A percentile compares a stretch with the other conserved stretches of the same genome.
Evolutionary conservation across 805 yeast genomes (phyloP).

Genomic region (Candida caryicola): DNA sequence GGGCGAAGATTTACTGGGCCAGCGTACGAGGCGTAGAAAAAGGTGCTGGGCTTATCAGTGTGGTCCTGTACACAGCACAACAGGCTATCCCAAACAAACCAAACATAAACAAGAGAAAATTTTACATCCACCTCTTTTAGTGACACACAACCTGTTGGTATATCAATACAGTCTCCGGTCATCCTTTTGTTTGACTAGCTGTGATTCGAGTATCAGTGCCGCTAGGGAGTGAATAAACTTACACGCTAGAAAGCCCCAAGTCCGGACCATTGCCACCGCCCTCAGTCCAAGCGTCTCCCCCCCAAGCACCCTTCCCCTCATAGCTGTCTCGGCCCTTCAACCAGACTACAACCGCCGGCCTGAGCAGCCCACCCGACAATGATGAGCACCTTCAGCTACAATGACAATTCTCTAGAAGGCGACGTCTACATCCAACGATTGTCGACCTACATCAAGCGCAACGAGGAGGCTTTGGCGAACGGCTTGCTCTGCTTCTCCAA

Average conservation of each 20-base stretch:
- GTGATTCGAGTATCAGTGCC: background rate
- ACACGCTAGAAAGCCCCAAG: too few relatives aligned
- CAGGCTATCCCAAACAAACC: background rate
- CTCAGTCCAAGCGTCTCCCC: too few relatives aligned
- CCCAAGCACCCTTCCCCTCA: too few relatives aligned
- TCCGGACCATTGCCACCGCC: too few relatives aligned
- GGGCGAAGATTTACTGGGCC: too few relatives aligned
- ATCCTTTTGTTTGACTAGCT: background rate
- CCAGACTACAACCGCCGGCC: too few relatives aligned
- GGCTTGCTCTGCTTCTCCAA: conserved; percentile 55
- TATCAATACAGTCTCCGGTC: background rate
- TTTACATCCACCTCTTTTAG: background rate
- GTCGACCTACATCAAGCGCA: conserved; percentile 51
- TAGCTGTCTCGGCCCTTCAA: too few relatives aligned
- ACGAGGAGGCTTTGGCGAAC: conserved; percentile 58
- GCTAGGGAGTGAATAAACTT: too few relatives aligned
- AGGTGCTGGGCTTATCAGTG: too few relatives aligned
- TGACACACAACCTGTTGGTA: background rate
- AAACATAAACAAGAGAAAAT: background rate
- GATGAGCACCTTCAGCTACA: conserved; percentile 24
- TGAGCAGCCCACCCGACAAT: too few relatives aligned
- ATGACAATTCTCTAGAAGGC: conserved; percentile 47
- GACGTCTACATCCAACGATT: conserved; percentile 55
- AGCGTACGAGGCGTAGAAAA: too few relatives aligned
- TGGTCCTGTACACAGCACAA: too few relatives aligned